Conservation (phyloP, 306 rosid genomes). For the Trifolium subterraneum region DNA sequence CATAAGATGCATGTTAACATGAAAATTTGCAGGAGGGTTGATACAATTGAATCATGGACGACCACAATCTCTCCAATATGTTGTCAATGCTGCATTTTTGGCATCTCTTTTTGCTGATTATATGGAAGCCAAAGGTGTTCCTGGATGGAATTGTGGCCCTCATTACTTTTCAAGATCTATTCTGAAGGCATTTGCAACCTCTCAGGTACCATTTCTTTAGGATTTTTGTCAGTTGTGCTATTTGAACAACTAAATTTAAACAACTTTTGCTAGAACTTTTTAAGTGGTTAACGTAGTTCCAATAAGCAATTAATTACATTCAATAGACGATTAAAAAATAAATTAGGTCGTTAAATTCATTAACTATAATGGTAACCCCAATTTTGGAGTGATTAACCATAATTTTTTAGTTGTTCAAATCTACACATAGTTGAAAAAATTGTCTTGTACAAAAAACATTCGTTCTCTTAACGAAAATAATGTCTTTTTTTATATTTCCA, state of each 20-base stretch:
- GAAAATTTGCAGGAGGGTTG: constrained; percentile 59
- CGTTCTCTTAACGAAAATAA: background rate
- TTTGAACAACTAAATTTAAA: background rate
- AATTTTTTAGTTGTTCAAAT: no score
- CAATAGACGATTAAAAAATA: background rate
- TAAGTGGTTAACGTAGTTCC: background rate
- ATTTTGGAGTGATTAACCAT: no score
- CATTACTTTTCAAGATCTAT: constrained; percentile 33
- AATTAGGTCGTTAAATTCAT: background rate
- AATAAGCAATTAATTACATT: background rate
- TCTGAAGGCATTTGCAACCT: constrained; percentile 61
- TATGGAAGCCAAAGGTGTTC: constrained; percentile 50
- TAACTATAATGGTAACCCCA: background rate
- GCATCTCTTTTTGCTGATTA: constrained; percentile 69
- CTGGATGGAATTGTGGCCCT: constrained; percentile 65
- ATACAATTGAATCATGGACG: constrained; percentile 58
- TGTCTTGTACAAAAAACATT: background rate
- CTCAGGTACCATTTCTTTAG: constrained; percentile 59
- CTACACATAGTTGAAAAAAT: no score
- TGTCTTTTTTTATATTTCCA: background rate
- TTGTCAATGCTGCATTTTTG: constrained; percentile 69
- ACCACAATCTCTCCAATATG: constrained; percentile 63
- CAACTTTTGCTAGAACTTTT: background rate
- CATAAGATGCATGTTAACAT: constrained; percentile 14
- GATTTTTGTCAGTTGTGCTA: no score